phyloP scores from a whole-genome alignment of 2,329 filamentous ascomycete genomes.

The Penicillium decumbens region DNA sequence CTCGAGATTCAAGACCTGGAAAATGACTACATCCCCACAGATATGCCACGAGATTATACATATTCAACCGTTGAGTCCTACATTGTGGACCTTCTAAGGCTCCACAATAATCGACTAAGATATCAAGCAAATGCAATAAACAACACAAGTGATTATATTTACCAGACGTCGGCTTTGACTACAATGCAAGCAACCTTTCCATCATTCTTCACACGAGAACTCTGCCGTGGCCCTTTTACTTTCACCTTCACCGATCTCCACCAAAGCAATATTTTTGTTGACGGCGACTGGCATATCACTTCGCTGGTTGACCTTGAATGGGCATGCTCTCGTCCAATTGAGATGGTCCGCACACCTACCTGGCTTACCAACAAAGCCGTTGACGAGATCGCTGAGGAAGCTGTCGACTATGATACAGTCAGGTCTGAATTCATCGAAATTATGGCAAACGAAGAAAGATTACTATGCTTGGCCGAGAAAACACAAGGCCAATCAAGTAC shows the following conservation, averaged over 20 bases:
- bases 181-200: conserved; percentile 25
- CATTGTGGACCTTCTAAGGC: conserved; percentile 18
- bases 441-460: conserved; percentile 12
- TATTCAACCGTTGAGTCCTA: conserved; percentile 23
- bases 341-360: conserved; percentile 20
- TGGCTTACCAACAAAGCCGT: conserved; percentile 23
- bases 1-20: conserved; percentile 17
- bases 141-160: conserved; percentile 5
- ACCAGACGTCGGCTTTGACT: conserved; percentile 19
- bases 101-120: conserved; percentile 20
- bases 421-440: conserved; percentile 15
- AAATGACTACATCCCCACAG: conserved; percentile 22
- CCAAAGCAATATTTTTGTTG: conserved; percentile 31
- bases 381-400: conserved; percentile 10
- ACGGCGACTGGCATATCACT: conserved; percentile 24
- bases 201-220: conserved; percentile 28
- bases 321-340: conserved; percentile 20
- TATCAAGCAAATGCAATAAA: conserved; percentile 25
- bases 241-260: conserved; percentile 41
- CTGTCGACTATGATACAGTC: conserved; percentile 13
- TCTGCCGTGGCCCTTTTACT: conserved; percentile 34
- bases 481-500: no score
- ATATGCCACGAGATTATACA: conserved; percentile 20
- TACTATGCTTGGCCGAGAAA: not conserved
- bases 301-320: conserved; percentile 26